These are phyloP conservation scores for Colletotrichum sidae DNA, from an alignment of 2,329 filamentous ascomycete genomes.

Conservation along the genomic window DNA sequence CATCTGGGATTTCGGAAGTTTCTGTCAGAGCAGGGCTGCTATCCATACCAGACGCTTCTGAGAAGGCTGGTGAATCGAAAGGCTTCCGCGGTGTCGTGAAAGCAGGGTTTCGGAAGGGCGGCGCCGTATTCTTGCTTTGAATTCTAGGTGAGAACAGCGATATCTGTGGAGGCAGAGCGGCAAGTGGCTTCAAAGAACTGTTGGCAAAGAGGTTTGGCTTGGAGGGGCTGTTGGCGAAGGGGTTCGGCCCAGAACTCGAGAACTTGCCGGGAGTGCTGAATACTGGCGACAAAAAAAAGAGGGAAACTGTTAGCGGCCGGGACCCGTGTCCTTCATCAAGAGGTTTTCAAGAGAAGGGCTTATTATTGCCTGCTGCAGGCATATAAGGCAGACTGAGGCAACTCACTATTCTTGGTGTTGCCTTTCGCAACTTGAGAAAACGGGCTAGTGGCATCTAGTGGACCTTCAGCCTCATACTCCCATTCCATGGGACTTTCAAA, in stretches of 20 bases:
- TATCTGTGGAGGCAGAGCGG: conserved; percentile 54
- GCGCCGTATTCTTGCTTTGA: conserved; percentile 55
- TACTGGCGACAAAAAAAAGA: conserved; percentile 39
- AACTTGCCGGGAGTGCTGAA: conserved; percentile 54
- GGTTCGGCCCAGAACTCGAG: conserved; percentile 44
- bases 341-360: neutral
- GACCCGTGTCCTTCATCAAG: too few relatives aligned
- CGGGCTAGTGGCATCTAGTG: conserved; percentile 70
- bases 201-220: conserved; percentile 43
- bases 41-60: conserved; percentile 68
- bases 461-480: conserved; percentile 70
- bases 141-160: conserved; percentile 60
- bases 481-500: conserved; percentile 75
- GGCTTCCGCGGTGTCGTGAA: conserved; percentile 73
- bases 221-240: conserved; percentile 47
- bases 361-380: neutral
- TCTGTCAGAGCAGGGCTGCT: conserved; percentile 71
- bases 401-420: conserved; percentile 56
- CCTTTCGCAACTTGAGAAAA: conserved; percentile 65
- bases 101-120: conserved; percentile 71
- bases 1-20: conserved; percentile 63
- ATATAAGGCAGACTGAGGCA: neutral
- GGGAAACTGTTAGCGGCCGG: neutral
- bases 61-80: conserved; percentile 63
- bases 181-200: conserved; percentile 55